Base-by-base conservation (phyloP, 164 flowering plant genomes). In the Piper longum region DNA sequence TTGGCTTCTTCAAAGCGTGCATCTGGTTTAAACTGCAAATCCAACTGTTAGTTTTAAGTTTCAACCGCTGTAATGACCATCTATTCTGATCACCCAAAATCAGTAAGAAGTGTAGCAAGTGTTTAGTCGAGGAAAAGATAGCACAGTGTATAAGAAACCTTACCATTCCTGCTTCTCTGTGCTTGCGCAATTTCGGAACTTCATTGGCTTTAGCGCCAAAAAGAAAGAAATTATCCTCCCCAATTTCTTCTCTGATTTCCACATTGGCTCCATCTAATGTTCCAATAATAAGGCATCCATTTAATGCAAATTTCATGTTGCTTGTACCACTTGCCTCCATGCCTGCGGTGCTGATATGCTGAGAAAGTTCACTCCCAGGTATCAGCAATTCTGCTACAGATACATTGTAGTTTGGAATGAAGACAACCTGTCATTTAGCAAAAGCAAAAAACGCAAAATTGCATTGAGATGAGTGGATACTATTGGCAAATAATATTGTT, bases 241-340 rank as follows among this genome's bases (percentile, higher is more conserved):
- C 97, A 62, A 90, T 75, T 74, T 95, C 97, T 73, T 95, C 96
- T 69, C 97, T 84, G 73, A 95, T 95, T 78, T 95, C 99, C 42
- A 95, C 96, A 66, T 95, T 95, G 55, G 99, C 99, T 26, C 99
- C 99, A 80, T 95, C 99, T 60, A 95, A 64, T 55, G 99, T 95
- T 66, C 99, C 99, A 59, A 90, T 88, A 56, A 90, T 90, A 71
- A 95, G 82, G 77, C 97, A 90, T 52, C 99, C 99, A 73, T 95
- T 95, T 16, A 95, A 88, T n/a, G 97, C 80, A 76, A 93, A 93
- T 72, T 93, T 93, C 99, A 93, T 93, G 84, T 93, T 93, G 82
- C 99, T 90, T 40, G 99, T 93, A 39, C 99, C 97, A 78, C 99
- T 93, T 56, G 99, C 99, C 68, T 93, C 99, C 99, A 90, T 90